A percentile compares a stretch with the other conserved stretches of the same genome.
phyloP scores from a whole-genome alignment of 2,329 filamentous ascomycete species.

The Alternaria rosae region DNA sequence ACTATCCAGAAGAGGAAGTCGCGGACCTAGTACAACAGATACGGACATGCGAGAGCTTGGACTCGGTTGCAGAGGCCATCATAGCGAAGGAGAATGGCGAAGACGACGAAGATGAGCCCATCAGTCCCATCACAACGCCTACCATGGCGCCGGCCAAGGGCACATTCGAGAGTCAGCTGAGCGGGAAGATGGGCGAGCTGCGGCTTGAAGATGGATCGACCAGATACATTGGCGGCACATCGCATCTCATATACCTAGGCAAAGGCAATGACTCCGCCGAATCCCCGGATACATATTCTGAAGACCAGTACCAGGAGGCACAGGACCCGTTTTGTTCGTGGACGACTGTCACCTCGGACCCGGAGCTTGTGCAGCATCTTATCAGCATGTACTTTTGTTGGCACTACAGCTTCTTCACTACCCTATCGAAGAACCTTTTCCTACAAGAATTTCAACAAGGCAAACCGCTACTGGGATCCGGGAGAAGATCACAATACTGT shows the following conservation, averaged over 20 bases:
- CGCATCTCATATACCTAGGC: constrained; percentile 82
- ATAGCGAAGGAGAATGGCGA: constrained; percentile 60
- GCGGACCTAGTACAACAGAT: constrained; percentile 83
- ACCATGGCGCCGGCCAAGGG: constrained; percentile 44
- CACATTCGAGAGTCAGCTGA: constrained; percentile 78
- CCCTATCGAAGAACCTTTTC: constrained; percentile 84
- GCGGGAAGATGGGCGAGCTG: constrained; percentile 91
- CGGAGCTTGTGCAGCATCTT: constrained; percentile 80
- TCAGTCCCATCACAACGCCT: constrained; percentile 41
- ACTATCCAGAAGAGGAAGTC: constrained; percentile 87
- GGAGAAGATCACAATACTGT: constrained; percentile 74
- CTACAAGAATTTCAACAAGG: constrained; percentile 84
- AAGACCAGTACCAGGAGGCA: constrained; percentile 58
- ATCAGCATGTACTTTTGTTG: constrained; percentile 98
- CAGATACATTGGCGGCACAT: constrained; percentile 92
- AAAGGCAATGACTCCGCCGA: constrained; percentile 41
- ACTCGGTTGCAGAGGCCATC: constrained; percentile 68
- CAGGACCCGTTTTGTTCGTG: constrained; percentile 82
- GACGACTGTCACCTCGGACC: constrained; percentile 84
- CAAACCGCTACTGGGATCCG: constrained; percentile 59
- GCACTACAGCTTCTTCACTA: constrained; percentile 97
- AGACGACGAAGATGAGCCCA: constrained; percentile 53
- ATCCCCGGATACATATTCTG: constrained; percentile 43
- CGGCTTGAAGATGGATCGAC: constrained; percentile 86
- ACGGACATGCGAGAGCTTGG: constrained; percentile 79